phyloP scores from a whole-genome alignment of 2,329 filamentous ascomycete genomes.

The Emergomyces africanus region DNA sequence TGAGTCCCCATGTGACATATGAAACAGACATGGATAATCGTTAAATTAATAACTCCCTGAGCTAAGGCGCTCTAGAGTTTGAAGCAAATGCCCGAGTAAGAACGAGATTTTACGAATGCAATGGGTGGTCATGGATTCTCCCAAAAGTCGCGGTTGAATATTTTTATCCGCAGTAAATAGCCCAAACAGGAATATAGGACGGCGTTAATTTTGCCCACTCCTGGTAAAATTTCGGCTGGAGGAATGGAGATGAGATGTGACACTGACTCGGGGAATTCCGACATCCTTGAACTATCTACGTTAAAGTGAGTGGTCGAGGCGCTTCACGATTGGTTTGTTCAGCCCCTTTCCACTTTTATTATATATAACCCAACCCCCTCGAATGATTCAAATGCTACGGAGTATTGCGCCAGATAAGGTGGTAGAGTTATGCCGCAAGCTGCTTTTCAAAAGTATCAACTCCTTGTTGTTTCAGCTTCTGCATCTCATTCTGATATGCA shows the following conservation, averaged over 20 bases:
- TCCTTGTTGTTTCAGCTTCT: neutral
- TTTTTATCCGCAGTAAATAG: neutral
- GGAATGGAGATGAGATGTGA: neutral
- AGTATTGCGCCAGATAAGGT: neutral
- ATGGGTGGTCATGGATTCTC: neutral
- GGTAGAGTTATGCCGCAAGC: neutral
- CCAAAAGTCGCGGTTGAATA: neutral
- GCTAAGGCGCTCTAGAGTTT: neutral
- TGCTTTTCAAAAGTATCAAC: neutral
- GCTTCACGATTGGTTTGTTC: neutral
- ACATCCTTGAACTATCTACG: neutral
- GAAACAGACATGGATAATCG: neutral
- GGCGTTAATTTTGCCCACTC: neutral
- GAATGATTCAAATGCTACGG: neutral
- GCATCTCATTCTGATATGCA: neutral
- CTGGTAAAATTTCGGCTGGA: neutral
- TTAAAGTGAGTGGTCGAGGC: neutral
- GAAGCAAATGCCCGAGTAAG: neutral
- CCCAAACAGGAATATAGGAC: too few relatives aligned
- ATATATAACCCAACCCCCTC: neutral
- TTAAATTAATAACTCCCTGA: neutral
- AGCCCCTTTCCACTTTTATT: neutral
- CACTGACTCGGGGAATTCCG: neutral
- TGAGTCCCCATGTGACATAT: neutral
- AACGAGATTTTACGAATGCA: neutral